Conservation (phyloP, 2,329 filamentous ascomycete genomes). For the Colletotrichum viniferum region DNA sequence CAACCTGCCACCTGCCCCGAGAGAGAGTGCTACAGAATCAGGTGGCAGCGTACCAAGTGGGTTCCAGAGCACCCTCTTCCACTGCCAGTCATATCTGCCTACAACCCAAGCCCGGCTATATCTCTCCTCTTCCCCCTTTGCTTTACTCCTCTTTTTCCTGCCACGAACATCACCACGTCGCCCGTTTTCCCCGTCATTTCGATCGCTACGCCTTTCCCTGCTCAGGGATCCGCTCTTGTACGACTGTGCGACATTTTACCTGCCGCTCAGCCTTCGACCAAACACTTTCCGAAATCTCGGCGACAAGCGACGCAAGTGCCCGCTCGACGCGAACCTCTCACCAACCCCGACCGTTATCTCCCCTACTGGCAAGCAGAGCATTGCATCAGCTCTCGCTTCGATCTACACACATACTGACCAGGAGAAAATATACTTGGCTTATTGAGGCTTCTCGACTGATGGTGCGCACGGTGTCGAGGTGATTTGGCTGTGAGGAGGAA, state of each 20-base stretch:
- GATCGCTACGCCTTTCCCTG: background rate
- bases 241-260: background rate
- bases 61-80: conserved; percentile 3
- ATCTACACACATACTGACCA: conserved; percentile 4
- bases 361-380: background rate
- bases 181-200: background rate
- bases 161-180: conserved; percentile 7
- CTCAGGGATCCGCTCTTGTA: background rate
- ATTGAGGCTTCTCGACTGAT: conserved; percentile 21
- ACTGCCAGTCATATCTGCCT: background rate
- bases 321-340: conserved; percentile 4
- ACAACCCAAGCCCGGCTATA: conserved; percentile 10
- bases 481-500: conserved; percentile 24
- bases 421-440: conserved; percentile 6
- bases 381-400: background rate
- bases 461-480: conserved; percentile 23
- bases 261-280: background rate
- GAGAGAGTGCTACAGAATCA: conserved; percentile 14
- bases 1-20: background rate
- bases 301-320: conserved; percentile 16
- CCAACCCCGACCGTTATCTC: background rate
- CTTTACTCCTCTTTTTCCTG: conserved; percentile 13
- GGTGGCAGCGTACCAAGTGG: conserved; percentile 10
- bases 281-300: background rate
- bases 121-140: conserved; percentile 7